phyloP scores from a whole-genome alignment of 106 monocot species.

The Cymbidium sinense region DNA sequence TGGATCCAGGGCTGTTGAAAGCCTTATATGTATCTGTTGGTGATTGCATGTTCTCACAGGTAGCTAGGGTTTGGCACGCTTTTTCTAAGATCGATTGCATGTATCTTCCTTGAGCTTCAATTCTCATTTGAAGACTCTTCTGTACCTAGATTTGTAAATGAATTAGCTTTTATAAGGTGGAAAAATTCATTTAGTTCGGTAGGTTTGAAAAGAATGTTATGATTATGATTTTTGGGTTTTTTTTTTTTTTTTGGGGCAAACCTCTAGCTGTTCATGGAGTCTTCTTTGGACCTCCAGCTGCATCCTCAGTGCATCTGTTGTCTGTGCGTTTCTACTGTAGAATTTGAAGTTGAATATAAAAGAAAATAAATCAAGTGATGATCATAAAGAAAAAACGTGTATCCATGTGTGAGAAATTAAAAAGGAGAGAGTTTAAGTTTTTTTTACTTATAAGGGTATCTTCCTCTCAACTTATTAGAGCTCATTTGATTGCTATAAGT shows the following conservation, averaged over 20 bases:
- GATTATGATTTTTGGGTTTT: background rate
- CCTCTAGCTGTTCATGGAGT: conserved; percentile 77
- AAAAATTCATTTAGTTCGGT: background rate
- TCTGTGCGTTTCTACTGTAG: conserved; percentile 54
- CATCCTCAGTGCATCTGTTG: conserved; percentile 75
- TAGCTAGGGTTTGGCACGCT: conserved; percentile 40
- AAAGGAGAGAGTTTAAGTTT: too few species aligned
- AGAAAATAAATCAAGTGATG: background rate
- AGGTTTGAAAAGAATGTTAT: too few species aligned
- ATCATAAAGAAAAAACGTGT: too few species aligned
- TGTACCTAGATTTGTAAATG: conserved; percentile 33
- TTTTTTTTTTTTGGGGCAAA: background rate
- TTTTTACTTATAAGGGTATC: too few species aligned
- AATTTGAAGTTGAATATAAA: background rate
- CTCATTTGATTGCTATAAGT: too few species aligned
- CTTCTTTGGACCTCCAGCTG: conserved; percentile 98
- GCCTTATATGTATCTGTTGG: background rate
- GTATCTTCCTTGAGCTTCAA: conserved; percentile 76
- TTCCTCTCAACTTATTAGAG: too few species aligned
- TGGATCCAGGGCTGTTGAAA: background rate
- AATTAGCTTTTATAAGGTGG: background rate
- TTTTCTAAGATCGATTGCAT: conserved; percentile 64
- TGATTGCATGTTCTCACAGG: conserved; percentile 10
- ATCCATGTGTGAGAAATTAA: too few species aligned
- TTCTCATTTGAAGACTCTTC: conserved; percentile 61